Percentiles rank a stretch among this genome's conserved stretches.
These are phyloP conservation scores for Tulasnella sp. DNA, from an alignment of 768 basidiomycete genomes.

Conservation along the genomic window DNA sequence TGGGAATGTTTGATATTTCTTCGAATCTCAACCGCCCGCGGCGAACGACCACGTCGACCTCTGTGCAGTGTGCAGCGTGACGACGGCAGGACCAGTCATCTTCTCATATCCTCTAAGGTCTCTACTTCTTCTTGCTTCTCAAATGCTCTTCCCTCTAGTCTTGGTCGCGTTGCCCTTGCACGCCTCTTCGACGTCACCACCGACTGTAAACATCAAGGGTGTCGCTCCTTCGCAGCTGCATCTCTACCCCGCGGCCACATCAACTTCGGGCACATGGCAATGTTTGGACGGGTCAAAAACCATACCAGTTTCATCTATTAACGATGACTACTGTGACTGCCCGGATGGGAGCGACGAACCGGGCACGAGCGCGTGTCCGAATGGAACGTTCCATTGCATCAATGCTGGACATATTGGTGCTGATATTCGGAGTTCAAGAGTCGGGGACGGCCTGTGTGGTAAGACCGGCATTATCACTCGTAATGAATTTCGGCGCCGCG, in stretches of 20 bases:
- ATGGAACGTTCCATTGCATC: slow-evolving; percentile 69
- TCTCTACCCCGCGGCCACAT: slow-evolving; percentile 35
- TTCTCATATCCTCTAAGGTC: not conserved
- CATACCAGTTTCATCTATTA: slow-evolving; percentile 73
- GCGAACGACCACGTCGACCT: not conserved
- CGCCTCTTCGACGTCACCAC: not conserved
- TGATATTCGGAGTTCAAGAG: slow-evolving; percentile 67
- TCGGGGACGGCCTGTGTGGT: slow-evolving; percentile 93
- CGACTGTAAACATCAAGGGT: not conserved
- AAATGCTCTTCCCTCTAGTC: slow-evolving; percentile 12
- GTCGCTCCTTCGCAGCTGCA: slow-evolving; percentile 12
- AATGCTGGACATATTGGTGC: slow-evolving; percentile 86
- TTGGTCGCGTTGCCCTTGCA: slow-evolving; percentile 6
- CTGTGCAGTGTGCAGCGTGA: not conserved
- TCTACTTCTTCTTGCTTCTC: not conserved
- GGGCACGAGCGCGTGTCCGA: slow-evolving; percentile 78
- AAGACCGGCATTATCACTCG: slow-evolving; percentile 28
- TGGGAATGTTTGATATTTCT: not conserved
- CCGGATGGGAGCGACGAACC: slow-evolving; percentile 93
- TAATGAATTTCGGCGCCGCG: not conserved
- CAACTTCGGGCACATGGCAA: slow-evolving; percentile 44
- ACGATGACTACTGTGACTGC: slow-evolving; percentile 95
- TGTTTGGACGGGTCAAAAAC: slow-evolving; percentile 75
- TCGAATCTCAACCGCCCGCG: not conserved
- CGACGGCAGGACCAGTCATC: not conserved